These are phyloP conservation scores for Penicillium janthinellum DNA, from an alignment of 2,329 filamentous ascomycete species.

Conservation along the genomic window DNA sequence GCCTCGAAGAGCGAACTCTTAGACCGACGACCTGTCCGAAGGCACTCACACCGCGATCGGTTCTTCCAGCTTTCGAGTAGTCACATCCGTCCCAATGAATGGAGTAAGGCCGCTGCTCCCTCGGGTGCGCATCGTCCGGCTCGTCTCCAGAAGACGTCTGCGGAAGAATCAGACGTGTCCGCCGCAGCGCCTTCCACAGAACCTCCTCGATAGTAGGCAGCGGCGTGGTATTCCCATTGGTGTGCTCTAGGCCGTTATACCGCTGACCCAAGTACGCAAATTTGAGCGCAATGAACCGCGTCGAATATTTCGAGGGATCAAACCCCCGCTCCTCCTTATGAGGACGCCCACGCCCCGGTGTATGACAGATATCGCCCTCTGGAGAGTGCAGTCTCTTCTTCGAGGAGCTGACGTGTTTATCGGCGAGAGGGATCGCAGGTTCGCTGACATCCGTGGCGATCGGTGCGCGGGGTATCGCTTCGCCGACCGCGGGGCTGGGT, in stretches of 20 bases:
- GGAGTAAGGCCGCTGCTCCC: conserved; percentile 42
- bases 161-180: conserved; percentile 78
- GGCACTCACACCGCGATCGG: conserved; percentile 89
- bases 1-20: conserved; percentile 76
- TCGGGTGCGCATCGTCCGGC: conserved; percentile 46
- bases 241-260: conserved; percentile 93
- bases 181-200: conserved; percentile 86
- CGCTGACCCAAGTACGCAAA: conserved; percentile 88
- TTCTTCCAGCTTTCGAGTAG: conserved; percentile 93
- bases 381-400: conserved; percentile 24
- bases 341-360: conserved; percentile 29
- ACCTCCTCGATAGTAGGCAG: conserved; percentile 88
- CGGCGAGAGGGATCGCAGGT: conserved; percentile 22
- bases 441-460: conserved; percentile 23
- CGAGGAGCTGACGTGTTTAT: conserved; percentile 4
- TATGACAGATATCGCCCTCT: conserved; percentile 29
- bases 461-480: conserved; percentile 8
- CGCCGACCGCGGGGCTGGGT: conserved; percentile 6
- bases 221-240: conserved; percentile 67
- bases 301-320: conserved; percentile 78
- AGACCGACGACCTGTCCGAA: conserved; percentile 94
- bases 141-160: conserved; percentile 48
- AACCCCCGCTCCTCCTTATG: conserved; percentile 58
- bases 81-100: conserved; percentile 82
- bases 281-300: conserved; percentile 84